A percentile compares a stretch with the other conserved stretches of the same genome.
Conservation (phyloP, 1,284 basidiomycete species). For the Schizophyllum amplum region DNA sequence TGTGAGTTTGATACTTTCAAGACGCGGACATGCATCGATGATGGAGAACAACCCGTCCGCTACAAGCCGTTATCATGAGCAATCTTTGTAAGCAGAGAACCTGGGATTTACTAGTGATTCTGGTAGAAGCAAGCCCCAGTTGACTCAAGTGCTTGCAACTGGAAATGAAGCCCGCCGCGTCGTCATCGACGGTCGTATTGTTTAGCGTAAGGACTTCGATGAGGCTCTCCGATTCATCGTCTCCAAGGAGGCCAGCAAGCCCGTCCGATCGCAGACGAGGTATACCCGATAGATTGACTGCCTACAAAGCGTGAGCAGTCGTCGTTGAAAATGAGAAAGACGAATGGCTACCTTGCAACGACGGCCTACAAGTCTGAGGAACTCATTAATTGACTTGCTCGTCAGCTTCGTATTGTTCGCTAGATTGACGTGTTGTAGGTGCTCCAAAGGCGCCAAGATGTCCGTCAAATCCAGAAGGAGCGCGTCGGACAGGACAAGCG, state of each 20-base stretch:
- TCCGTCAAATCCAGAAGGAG: background rate
- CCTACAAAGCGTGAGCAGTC: too few species aligned
- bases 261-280: slow-evolving; percentile 42
- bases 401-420: background rate
- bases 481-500: background rate
- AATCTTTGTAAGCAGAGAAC: background rate
- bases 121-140: slow-evolving; percentile 50
- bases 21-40: slow-evolving; percentile 44
- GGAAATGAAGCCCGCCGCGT: slow-evolving; percentile 42
- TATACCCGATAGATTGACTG: slow-evolving; percentile 40
- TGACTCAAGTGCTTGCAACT: slow-evolving; percentile 38
- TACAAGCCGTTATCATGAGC: slow-evolving; percentile 19
- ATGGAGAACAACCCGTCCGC: slow-evolving; percentile 48
- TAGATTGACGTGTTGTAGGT: background rate
- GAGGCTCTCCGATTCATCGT: slow-evolving; percentile 22
- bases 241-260: slow-evolving; percentile 38
- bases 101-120: slow-evolving; percentile 39
- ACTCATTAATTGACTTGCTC: background rate
- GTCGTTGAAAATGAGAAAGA: background rate
- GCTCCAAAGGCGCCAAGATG: background rate
- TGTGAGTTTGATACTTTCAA: slow-evolving; percentile 52
- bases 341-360: background rate
- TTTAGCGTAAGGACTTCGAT: slow-evolving; percentile 48
- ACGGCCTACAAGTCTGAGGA: background rate
- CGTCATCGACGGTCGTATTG: slow-evolving; percentile 54